Percentiles rank a stretch among this genome's conserved stretches.
These are phyloP conservation scores for Plasmopara muralis DNA, from an alignment of 352 stramenopile genomes.

Conservation along the genomic window DNA sequence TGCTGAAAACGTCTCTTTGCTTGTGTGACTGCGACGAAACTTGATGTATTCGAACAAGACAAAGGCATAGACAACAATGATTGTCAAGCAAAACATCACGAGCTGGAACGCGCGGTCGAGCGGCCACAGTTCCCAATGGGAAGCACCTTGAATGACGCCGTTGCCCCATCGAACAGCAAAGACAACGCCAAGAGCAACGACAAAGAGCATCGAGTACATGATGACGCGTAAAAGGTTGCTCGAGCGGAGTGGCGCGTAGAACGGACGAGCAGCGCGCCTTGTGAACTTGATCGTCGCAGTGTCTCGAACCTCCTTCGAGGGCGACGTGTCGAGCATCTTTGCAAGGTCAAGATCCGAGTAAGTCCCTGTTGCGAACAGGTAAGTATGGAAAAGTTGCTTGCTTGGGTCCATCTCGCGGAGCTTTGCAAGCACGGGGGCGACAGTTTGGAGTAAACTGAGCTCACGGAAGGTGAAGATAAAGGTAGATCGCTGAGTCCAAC, in stretches of 20 bases:
- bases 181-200: conserved; percentile 34
- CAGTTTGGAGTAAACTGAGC: conserved; percentile 26
- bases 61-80: conserved; percentile 42
- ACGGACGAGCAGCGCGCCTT: conserved; percentile 20
- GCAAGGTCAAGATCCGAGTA: conserved; percentile 21
- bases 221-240: conserved; percentile 27
- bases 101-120: conserved; percentile 49
- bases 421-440: conserved; percentile 26
- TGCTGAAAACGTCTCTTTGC: conserved; percentile 9
- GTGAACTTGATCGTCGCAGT: conserved; percentile 10
- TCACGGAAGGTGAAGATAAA: conserved; percentile 42
- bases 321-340: conserved; percentile 14
- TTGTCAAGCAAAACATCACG: conserved; percentile 33
- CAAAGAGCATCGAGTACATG: conserved; percentile 34
- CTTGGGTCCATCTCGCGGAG: conserved; percentile 34
- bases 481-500: conserved; percentile 33
- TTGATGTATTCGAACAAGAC: conserved; percentile 41
- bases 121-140: conserved; percentile 41
- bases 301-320: conserved; percentile 11
- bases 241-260: conserved; percentile 54
- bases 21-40: conserved; percentile 13
- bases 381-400: conserved; percentile 27
- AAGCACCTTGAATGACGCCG: conserved; percentile 39
- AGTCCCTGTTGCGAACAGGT: conserved; percentile 24
- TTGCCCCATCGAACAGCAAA: conserved; percentile 38